Evolutionary conservation across 768 basidiomycete genomes (phyloP).

Genomic region (Mycena belliarum): DNA sequence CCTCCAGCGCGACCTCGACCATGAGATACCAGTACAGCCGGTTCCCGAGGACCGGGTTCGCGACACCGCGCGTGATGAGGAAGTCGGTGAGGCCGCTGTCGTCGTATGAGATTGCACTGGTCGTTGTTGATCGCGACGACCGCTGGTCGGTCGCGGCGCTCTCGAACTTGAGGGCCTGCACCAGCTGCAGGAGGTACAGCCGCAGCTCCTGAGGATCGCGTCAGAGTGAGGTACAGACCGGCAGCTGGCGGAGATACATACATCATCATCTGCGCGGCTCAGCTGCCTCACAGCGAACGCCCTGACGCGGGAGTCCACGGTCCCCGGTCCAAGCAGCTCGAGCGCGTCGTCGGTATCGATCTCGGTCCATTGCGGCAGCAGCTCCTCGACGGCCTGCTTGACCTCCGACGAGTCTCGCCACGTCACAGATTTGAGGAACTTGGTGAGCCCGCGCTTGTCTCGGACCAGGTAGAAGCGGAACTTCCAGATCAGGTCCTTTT

Average conservation of each 20-base stretch:
- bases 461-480: constrained; percentile 96
- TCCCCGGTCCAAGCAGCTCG: constrained; percentile 88
- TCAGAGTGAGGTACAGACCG: not conserved
- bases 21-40: constrained; percentile 97
- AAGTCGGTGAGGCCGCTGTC: constrained; percentile 95
- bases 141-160: constrained; percentile 76
- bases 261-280: constrained; percentile 91
- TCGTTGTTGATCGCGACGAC: constrained; percentile 62
- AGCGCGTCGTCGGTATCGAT: constrained; percentile 96
- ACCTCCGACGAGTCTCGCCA: constrained; percentile 97
- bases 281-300: constrained; percentile 94
- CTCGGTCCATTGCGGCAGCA: constrained; percentile 95
- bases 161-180: constrained; percentile 98
- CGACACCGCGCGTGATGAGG: constrained; percentile 80
- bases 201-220: constrained; percentile 82
- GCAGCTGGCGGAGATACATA: constrained; percentile 36
- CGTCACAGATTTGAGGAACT: constrained; percentile 96
- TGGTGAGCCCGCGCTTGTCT: constrained; percentile 92
- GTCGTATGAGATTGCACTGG: constrained; percentile 80
- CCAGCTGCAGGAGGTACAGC: constrained; percentile 91
- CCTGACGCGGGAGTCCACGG: constrained; percentile 87
- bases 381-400: constrained; percentile 95
- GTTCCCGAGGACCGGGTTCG: constrained; percentile 85
- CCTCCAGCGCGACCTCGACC: constrained; percentile 91
- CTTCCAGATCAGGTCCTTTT: constrained; percentile 97